Conservation (phyloP, 257 asterid species). For the Catharanthus roseus region DNA sequence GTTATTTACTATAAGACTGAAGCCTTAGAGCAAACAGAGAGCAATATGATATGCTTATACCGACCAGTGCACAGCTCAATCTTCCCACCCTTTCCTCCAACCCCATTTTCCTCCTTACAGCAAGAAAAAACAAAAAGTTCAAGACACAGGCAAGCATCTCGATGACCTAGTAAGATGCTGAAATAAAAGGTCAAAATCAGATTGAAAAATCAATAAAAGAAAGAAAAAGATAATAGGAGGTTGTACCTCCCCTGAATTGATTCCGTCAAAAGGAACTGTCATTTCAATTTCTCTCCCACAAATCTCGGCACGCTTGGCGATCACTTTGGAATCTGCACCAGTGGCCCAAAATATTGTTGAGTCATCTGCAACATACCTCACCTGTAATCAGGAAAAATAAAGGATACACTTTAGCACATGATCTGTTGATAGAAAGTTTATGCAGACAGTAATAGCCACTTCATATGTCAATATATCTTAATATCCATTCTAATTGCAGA, state of each 20-base stretch:
- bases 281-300: slow-evolving; percentile 83
- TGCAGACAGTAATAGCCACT: background rate
- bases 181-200: background rate
- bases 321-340: slow-evolving; percentile 50
- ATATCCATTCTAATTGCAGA: background rate
- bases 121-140: background rate
- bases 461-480: background rate
- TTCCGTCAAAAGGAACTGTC: slow-evolving; percentile 90
- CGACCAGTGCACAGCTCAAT: background rate
- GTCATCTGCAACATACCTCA: slow-evolving; percentile 76
- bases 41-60: background rate
- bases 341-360: slow-evolving; percentile 96
- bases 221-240: background rate
- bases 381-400: slow-evolving; percentile 31
- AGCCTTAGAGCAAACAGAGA: slow-evolving; percentile 1
- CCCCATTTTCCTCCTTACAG: background rate
- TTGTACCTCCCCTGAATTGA: slow-evolving; percentile 76
- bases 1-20: background rate
- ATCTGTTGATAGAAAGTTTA: background rate
- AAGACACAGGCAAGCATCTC: background rate
- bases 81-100: background rate
- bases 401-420: background rate
- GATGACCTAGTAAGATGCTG: background rate
- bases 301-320: slow-evolving; percentile 63
- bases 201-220: background rate